Evolutionary conservation across 176 grass and related monocot species (phyloP).

Genomic region (Panicum miliaceum): DNA sequence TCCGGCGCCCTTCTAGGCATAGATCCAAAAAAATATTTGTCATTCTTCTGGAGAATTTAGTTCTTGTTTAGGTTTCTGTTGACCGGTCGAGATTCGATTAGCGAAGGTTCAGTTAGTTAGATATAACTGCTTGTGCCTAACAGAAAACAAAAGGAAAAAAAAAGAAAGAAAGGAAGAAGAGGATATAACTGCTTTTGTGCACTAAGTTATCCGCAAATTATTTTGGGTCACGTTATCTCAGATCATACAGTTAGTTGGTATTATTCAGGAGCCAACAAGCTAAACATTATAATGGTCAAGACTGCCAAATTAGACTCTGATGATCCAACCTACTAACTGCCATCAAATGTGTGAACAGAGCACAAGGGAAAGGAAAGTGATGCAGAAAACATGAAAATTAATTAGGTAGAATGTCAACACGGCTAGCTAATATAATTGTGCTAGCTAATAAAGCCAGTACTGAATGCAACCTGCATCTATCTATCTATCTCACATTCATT

Average conservation of each 20-base stretch:
- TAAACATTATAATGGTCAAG: not conserved
- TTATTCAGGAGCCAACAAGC: slow-evolving; percentile 1
- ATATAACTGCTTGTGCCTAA: not conserved
- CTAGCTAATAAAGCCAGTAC: not conserved
- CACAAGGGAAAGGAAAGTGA: not conserved
- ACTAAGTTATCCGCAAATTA: not conserved
- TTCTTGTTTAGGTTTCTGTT: not conserved
- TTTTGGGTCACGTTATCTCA: not conserved
- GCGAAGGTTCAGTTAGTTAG: not conserved
- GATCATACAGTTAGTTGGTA: not conserved
- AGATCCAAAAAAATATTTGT: not conserved
- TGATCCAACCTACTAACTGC: not conserved
- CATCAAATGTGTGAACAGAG: not conserved
- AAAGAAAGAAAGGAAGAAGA: no score
- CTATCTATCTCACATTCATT: slow-evolving; percentile 5
- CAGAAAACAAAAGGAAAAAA: not conserved
- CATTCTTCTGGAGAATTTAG: not conserved
- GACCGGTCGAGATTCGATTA: not conserved
- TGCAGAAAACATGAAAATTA: not conserved
- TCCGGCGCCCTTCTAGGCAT: not conserved
- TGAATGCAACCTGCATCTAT: slow-evolving; percentile 31
- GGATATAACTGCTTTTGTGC: not conserved
- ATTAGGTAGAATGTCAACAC: not conserved
- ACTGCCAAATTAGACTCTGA: not conserved
- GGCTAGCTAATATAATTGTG: not conserved